These are phyloP conservation scores for Heritiera littoralis DNA, from an alignment of 345 rosid genomes.

Conservation along the genomic window DNA sequence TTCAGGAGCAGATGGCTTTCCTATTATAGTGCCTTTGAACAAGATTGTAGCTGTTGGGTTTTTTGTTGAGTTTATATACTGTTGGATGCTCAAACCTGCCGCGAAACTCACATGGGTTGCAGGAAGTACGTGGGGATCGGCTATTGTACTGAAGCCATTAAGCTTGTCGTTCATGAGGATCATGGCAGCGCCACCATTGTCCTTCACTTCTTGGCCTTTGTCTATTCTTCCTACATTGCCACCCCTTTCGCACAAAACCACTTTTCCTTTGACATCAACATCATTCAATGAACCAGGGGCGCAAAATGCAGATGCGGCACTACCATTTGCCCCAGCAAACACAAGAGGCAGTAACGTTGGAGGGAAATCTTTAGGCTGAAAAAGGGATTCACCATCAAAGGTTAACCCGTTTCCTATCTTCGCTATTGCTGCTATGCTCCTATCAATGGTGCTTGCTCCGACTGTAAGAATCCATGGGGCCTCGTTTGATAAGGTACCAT, in stretches of 20 bases:
- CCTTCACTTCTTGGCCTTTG: slow-evolving; percentile 47
- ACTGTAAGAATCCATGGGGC: slow-evolving; percentile 69
- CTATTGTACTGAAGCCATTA: slow-evolving; percentile 36
- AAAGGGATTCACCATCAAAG: slow-evolving; percentile 52
- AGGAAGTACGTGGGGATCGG: slow-evolving; percentile 49
- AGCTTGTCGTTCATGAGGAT: slow-evolving; percentile 37
- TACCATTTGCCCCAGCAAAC: slow-evolving; percentile 39
- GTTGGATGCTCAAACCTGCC: slow-evolving; percentile 34
- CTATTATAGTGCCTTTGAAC: slow-evolving; percentile 42
- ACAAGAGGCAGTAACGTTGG: slow-evolving; percentile 40
- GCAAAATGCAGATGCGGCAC: slow-evolving; percentile 30
- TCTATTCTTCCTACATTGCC: slow-evolving; percentile 30
- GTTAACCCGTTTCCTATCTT: slow-evolving; percentile 43
- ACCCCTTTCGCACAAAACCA: slow-evolving; percentile 51
- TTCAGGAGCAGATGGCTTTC: slow-evolving; percentile 39
- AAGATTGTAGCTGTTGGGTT: slow-evolving; percentile 41
- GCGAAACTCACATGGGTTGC: slow-evolving; percentile 40
- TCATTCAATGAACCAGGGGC: slow-evolving; percentile 30
- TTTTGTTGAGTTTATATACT: slow-evolving; percentile 38
- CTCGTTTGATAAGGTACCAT: slow-evolving; percentile 41
- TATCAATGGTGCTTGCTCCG: slow-evolving; percentile 59
- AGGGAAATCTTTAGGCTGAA: slow-evolving; percentile 41
- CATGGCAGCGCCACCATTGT: slow-evolving; percentile 53
- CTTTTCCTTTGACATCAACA: slow-evolving; percentile 38
- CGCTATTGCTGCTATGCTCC: slow-evolving; percentile 46